Evolutionary conservation across 148 eudicot genomes (phyloP).

Genomic region (Linanthus parryae): DNA sequence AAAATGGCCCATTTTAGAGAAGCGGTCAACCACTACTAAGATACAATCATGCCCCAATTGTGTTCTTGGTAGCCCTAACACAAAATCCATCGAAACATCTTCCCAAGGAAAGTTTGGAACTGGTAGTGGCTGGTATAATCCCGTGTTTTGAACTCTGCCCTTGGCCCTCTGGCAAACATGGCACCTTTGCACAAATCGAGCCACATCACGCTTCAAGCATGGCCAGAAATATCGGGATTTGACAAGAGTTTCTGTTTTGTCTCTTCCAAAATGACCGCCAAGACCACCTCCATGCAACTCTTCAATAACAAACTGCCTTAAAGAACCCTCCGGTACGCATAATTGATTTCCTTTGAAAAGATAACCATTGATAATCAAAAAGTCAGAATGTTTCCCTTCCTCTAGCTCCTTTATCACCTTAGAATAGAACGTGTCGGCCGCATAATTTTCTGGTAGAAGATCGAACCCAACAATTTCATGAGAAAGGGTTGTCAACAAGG

Average conservation of each 20-base stretch:
- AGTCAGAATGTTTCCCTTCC: background rate
- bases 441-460: background rate
- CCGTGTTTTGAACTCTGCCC: background rate
- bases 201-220: background rate
- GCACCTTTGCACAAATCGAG: background rate
- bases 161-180: background rate
- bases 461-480: background rate
- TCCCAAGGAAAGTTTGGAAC: background rate
- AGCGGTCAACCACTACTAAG: background rate
- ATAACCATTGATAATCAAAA: background rate
- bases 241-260: background rate
- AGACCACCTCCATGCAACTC: slow-evolving; percentile 3
- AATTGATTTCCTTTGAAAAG: slow-evolving; percentile 4
- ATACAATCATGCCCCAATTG: background rate
- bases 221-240: background rate
- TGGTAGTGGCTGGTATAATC: background rate
- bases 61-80: background rate
- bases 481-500: background rate
- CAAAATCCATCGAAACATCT: background rate
- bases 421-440: background rate
- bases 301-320: background rate
- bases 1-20: slow-evolving; percentile 9
- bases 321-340: background rate
- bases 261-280: slow-evolving; percentile 1
- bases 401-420: background rate